Base-by-base conservation (phyloP, 306 rosid species). In the Rosa persica region DNA sequence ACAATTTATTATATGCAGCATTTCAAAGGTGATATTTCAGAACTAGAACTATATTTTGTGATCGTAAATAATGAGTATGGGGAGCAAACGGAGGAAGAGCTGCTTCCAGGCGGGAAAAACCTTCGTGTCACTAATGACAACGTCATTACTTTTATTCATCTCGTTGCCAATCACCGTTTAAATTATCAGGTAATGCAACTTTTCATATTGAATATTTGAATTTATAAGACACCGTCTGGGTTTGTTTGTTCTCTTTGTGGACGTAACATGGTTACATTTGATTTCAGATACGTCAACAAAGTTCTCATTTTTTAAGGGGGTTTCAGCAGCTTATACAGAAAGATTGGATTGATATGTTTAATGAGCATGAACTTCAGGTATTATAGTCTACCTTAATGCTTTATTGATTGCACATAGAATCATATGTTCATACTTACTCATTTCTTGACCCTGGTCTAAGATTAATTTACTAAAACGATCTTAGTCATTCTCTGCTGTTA, bases 321-420 rank as follows among this genome's bases (percentile, higher is more conserved):
- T 95, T 95, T 88, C 96, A 93, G 88, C 98, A 86, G 83, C 99
- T 95, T 82, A 82, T 95, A 86, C 99, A 84, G 90, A 95, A 90
- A 90, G 96, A 90, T 82, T 93, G 98, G 99, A 95, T 95, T 36
- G 97, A 95, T 79, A 91, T 95, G 98, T 95, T 95, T 67, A 93
- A 95, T 74, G 99, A 95, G 87, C 98, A 95, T 84, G 99, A 95
- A 80, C 93, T 95, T 52, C 99, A 95, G 99, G 98, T 93, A 88
- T 68, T 64, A 17, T 73, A 27, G 78, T 79, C 76, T 57, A 72
- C 75, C 67, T 78, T 51, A 69, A 58, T 39, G 72, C 48, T 66
- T 70, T 51, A 1, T 57, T 62, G 46, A 62, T 46, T 40, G 36
- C 60, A 54, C 51, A 2, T 8, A 4, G 34, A 38, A 55, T 73